phyloP scores from a whole-genome alignment of 73 alveolate genomes.

The Paramecium pentaurelia region DNA sequence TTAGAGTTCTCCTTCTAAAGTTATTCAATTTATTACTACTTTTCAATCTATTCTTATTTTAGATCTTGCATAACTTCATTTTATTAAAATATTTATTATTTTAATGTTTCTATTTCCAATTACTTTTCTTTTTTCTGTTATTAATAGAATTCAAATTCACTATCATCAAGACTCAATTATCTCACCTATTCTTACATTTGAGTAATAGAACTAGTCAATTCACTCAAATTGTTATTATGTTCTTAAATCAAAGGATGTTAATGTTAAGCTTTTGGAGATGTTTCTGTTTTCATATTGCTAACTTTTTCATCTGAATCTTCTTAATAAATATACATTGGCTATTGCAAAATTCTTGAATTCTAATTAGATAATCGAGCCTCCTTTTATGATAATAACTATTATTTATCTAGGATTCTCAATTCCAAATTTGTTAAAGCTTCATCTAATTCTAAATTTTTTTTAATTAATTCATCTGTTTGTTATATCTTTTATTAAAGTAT shows the following conservation, averaged over 20 bases:
- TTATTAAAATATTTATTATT: not conserved
- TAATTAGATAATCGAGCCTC: not conserved
- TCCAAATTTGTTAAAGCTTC: not conserved
- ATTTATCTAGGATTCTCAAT: not conserved
- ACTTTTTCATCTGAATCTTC: conserved; percentile 2
- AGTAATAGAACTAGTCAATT: not conserved
- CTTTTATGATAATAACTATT: not conserved
- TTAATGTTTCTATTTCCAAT: not conserved
- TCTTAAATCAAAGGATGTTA: not conserved
- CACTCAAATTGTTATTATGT: not conserved
- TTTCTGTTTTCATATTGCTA: not conserved
- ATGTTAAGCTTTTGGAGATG: not conserved
- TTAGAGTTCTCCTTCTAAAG: not conserved
- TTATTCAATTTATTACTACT: not conserved
- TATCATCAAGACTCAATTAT: not conserved
- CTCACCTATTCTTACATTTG: not conserved
- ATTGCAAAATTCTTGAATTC: not conserved
- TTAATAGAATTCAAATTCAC: not conserved
- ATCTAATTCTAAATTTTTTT: not conserved
- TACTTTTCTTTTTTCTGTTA: not conserved
- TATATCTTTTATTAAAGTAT: not conserved
- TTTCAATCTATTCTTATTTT: not conserved
- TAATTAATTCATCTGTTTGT: not conserved
- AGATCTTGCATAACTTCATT: not conserved
- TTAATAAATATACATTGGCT: not conserved